Percentiles rank a stretch among this genome's conserved stretches.
These are phyloP conservation scores for Iris pallida DNA, from an alignment of 116 monocot genomes.

Conservation along the genomic window DNA sequence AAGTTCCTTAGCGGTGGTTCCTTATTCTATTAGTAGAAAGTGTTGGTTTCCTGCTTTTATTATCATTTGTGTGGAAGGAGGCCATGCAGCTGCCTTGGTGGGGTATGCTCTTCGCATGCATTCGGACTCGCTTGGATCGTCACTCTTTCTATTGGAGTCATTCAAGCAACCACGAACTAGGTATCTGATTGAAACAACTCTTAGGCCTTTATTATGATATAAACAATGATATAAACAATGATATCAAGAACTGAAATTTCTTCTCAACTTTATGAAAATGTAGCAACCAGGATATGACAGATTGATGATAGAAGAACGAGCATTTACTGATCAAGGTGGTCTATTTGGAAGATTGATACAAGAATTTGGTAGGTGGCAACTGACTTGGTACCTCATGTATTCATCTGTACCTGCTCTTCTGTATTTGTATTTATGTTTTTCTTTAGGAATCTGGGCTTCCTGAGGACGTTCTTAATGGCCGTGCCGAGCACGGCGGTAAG, in stretches of 20 bases:
- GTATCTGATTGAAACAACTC: no score
- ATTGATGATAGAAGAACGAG: slow-evolving; percentile 83
- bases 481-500: no score
- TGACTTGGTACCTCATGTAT: no score
- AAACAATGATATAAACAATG: slow-evolving; percentile 7
- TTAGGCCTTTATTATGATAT: no score
- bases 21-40: slow-evolving; percentile 37
- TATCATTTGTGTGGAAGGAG: slow-evolving; percentile 46
- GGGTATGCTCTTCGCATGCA: slow-evolving; percentile 62
- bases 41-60: slow-evolving; percentile 25
- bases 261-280: no score
- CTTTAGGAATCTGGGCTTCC: no score
- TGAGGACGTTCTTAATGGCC: no score
- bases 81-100: slow-evolving; percentile 60
- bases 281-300: slow-evolving; percentile 62
- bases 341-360: slow-evolving; percentile 69
- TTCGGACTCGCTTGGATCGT: slow-evolving; percentile 46
- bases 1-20: slow-evolving; percentile 62
- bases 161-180: slow-evolving; percentile 63
- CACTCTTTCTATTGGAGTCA: slow-evolving; percentile 54
- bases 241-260: slow-evolving; percentile 35
- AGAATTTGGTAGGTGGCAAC: slow-evolving; percentile 58
- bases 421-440: no score
- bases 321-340: slow-evolving; percentile 68
- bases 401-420: no score